Evolutionary conservation across 805 yeast species (phyloP), one percentile per base, ranked within the genome.

Genomic region (Saccharomycopsis malanga): DNA sequence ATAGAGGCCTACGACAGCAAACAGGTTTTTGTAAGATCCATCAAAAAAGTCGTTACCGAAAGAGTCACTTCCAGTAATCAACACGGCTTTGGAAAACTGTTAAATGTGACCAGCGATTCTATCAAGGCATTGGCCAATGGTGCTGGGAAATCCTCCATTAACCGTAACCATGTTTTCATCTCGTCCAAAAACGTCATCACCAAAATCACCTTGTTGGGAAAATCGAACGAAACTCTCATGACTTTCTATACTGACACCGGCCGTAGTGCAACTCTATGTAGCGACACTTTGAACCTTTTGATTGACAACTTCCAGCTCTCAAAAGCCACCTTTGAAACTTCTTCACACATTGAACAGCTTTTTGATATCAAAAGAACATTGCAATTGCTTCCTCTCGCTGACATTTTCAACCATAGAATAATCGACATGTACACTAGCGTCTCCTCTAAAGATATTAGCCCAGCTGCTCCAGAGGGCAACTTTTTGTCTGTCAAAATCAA

Each of bases 341-440:
- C 40, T 35, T 18, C 25, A 3, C 50, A 51, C 18, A 32, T 51
- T 25, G 39, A 49, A n/a, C 39, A 45, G 17, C 32, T 51, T n/a
- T 51, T 51, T 24, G 47, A 45, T 25, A 48, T 51, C 20, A 45
- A 45, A 23, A 41, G 30, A 29, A 38, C 41, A 10, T 27, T 51
- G 14, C 54, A 51, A 35, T 51, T 48, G 12, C 23, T 42, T 9
- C 54, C 54, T 2, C 30, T 50, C 17, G 39, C 46, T 17, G 32
- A 23, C 12, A 44, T 50, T 18, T 39, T 18, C 25, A 40, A 43
- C 29, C 44, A 25, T 23, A 41, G 23, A 22, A 39, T 42, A 20
- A 23, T 44, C 20, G 45, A 44, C n/a, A 17, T 42, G 24, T 51
- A 46, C 34, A 38, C 46, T 15, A 7, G 14, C 41, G 34, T 15